phyloP scores from a whole-genome alignment of 192 early-diverging fungal species.

The Geranomyces variabilis region DNA sequence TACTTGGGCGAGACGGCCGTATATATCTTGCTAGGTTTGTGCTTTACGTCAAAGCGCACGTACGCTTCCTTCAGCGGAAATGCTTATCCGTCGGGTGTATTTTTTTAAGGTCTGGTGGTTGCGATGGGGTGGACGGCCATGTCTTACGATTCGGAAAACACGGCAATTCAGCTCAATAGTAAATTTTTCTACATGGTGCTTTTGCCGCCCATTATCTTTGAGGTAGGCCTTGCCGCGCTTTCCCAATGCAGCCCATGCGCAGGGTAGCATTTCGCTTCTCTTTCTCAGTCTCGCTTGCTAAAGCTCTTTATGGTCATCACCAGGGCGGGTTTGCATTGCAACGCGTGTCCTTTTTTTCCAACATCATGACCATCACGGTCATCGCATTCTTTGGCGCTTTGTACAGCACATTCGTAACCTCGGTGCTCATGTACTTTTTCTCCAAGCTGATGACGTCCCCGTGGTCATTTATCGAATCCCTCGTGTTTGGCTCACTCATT shows the following conservation, averaged over 20 bases:
- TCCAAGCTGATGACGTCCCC: slow-evolving; percentile 48
- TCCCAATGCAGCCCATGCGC: too few relatives aligned
- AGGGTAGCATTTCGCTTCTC: too few relatives aligned
- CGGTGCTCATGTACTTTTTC: slow-evolving; percentile 60
- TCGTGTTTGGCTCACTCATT: slow-evolving; percentile 64
- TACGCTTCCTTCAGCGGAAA: not conserved
- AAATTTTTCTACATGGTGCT: slow-evolving; percentile 67
- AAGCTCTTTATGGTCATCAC: too few relatives aligned
- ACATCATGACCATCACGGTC: slow-evolving; percentile 54
- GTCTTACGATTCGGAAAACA: slow-evolving; percentile 47
- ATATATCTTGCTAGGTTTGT: slow-evolving; percentile 55
- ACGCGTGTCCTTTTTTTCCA: slow-evolving; percentile 56
- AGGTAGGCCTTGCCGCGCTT: slow-evolving; percentile 46
- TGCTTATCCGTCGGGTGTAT: not conserved
- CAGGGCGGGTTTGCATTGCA: slow-evolving; percentile 61
- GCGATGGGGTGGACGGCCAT: slow-evolving; percentile 56
- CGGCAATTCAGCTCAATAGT: slow-evolving; percentile 53
- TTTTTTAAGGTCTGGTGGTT: slow-evolving; percentile 47
- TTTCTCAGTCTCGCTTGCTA: too few relatives aligned
- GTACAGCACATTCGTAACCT: slow-evolving; percentile 60
- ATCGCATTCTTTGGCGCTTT: slow-evolving; percentile 62
- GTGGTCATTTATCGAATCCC: slow-evolving; percentile 58
- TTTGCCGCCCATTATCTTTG: slow-evolving; percentile 65
- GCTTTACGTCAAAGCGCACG: not conserved
- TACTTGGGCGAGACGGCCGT: slow-evolving; percentile 60